Evolutionary conservation across 164 flowering plant genomes (phyloP).

Genomic region (Platanus orientalis): DNA sequence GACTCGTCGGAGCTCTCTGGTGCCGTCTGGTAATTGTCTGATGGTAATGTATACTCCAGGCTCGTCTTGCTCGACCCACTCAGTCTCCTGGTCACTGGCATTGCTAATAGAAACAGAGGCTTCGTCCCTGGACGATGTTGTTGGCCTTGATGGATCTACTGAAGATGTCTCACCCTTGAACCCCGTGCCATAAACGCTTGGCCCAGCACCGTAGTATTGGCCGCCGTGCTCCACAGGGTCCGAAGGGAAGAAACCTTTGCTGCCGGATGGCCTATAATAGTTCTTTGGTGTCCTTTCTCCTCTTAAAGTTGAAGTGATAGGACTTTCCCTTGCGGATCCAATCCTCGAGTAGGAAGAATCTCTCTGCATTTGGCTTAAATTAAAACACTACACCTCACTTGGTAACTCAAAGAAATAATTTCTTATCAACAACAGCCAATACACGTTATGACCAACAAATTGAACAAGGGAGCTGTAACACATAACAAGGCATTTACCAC

Average conservation of each 20-base stretch:
- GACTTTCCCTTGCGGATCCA: slow-evolving; percentile 81
- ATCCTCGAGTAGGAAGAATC: slow-evolving; percentile 72
- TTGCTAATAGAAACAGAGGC: slow-evolving; percentile 78
- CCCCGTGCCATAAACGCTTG: slow-evolving; percentile 38
- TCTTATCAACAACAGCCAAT: no score
- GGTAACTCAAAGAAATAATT: no score
- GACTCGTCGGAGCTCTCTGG: slow-evolving; percentile 90
- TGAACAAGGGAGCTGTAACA: no score
- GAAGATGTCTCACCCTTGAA: slow-evolving; percentile 50
- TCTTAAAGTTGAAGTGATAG: slow-evolving; percentile 46
- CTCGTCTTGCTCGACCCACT: slow-evolving; percentile 96
- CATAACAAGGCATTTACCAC: no score
- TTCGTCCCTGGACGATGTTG: slow-evolving; percentile 88
- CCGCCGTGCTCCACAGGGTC: no score
- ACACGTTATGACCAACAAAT: no score
- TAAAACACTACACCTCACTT: no score
- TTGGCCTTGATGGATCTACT: slow-evolving; percentile 77
- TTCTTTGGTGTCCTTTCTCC: slow-evolving; percentile 62
- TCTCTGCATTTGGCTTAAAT: slow-evolving; percentile 68
- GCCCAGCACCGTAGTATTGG: slow-evolving; percentile 34
- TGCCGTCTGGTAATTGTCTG: slow-evolving; percentile 85
- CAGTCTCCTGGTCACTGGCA: slow-evolving; percentile 85
- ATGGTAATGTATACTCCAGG: slow-evolving; percentile 97
- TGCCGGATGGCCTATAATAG: slow-evolving; percentile 39
- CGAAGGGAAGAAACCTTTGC: slow-evolving; percentile 10